A percentile compares a stretch with the other conserved stretches of the same genome.
Conservation (phyloP, 495 filamentous ascomycete genomes). For the Hypoxylon fuscum region DNA sequence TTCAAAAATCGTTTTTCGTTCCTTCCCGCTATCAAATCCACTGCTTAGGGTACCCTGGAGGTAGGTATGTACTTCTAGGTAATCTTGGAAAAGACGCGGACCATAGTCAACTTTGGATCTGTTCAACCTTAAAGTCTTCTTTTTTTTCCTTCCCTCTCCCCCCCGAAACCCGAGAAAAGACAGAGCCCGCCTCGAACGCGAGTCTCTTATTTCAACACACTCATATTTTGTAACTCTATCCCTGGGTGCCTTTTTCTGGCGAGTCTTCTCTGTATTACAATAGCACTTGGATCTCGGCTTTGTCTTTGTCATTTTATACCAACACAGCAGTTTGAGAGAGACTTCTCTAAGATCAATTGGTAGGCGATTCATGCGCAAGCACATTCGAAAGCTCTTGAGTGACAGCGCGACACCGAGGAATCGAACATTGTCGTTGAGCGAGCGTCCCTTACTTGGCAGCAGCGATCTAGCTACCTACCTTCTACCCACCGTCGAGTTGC, state of each 20-base stretch:
- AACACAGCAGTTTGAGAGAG: background rate
- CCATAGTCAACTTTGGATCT: no score
- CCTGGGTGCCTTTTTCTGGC: constrained; percentile 1
- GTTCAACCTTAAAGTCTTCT: no score
- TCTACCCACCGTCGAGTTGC: background rate
- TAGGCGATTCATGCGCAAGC: constrained; percentile 18
- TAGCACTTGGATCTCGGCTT: constrained; percentile 28
- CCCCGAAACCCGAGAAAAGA: no score
- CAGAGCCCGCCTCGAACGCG: no score
- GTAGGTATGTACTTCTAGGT: no score
- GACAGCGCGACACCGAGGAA: background rate
- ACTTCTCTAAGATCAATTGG: constrained; percentile 13
- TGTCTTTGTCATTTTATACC: constrained; percentile 28
- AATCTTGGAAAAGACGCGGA: no score
- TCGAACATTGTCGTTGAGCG: background rate
- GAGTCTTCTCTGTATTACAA: background rate
- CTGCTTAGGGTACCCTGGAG: background rate
- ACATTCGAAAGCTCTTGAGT: background rate
- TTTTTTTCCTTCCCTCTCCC: no score
- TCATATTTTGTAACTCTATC: background rate
- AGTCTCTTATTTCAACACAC: no score
- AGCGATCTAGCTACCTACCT: background rate
- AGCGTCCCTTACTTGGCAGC: background rate
- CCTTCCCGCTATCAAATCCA: background rate
- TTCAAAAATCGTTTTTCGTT: constrained; percentile 9